These are phyloP conservation scores for Penicillium arizonense DNA, from an alignment of 495 filamentous ascomycete species.

Conservation along the genomic window DNA sequence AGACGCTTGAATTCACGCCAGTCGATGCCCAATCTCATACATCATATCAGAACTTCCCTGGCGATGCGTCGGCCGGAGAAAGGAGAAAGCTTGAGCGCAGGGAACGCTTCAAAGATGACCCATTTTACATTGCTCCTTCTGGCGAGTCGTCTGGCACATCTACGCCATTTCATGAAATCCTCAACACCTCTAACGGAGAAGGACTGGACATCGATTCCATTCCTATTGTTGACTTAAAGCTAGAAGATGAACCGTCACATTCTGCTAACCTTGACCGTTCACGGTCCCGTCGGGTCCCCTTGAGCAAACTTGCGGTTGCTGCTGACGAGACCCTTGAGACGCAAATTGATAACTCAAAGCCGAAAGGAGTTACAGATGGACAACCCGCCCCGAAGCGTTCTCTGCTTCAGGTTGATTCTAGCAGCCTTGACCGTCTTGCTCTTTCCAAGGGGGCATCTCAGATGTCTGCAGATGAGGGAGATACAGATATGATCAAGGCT, in stretches of 20 bases:
- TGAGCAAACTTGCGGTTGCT: slow-evolving; percentile 57
- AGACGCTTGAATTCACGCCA: slow-evolving; percentile 11
- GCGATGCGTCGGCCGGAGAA: slow-evolving; percentile 56
- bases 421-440: slow-evolving; percentile 64
- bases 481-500: slow-evolving; percentile 80
- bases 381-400: slow-evolving; percentile 46
- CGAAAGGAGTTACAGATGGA: slow-evolving; percentile 16
- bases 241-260: slow-evolving; percentile 46
- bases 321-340: slow-evolving; percentile 54
- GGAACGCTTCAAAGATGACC: slow-evolving; percentile 86
- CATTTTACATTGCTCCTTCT: slow-evolving; percentile 79
- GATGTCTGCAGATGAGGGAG: slow-evolving; percentile 46
- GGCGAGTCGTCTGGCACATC: slow-evolving; percentile 51
- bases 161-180: slow-evolving; percentile 70
- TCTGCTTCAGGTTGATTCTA: slow-evolving; percentile 82
- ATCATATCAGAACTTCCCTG: slow-evolving; percentile 65
- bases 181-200: slow-evolving; percentile 64
- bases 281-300: slow-evolving; percentile 24
- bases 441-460: slow-evolving; percentile 42
- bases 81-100: slow-evolving; percentile 64
- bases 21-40: slow-evolving; percentile 17
- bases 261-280: slow-evolving; percentile 10
- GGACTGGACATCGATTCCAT: slow-evolving; percentile 89
- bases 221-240: slow-evolving; percentile 86
- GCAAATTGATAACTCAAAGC: slow-evolving; percentile 17